phyloP scores from a whole-genome alignment of 129 eudicot genomes.

The Arctium minus region DNA sequence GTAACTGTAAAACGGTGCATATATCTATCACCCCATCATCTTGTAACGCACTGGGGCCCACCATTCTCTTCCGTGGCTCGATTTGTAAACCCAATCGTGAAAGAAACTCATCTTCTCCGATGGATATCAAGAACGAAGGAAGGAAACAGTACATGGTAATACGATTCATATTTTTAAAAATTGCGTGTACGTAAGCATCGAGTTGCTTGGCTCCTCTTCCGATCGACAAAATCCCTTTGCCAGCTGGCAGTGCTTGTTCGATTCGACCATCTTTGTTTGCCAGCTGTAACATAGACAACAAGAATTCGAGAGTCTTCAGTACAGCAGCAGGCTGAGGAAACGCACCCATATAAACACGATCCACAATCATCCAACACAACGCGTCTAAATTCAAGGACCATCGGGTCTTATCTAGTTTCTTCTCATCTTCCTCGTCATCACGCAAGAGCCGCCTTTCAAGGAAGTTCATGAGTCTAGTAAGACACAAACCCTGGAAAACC shows the following conservation, averaged over 20 bases:
- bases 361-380: constrained; percentile 80
- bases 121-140: constrained; percentile 65
- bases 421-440: constrained; percentile 90
- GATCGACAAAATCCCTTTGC: constrained; percentile 80
- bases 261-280: constrained; percentile 97
- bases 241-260: constrained; percentile 72
- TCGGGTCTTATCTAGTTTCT: constrained; percentile 82
- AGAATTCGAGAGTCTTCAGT: constrained; percentile 74
- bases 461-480: constrained; percentile 86
- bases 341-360: constrained; percentile 96
- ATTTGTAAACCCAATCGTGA: constrained; percentile 66
- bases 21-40: constrained; percentile 74
- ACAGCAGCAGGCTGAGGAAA: constrained; percentile 92
- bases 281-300: constrained; percentile 89
- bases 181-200: constrained; percentile 67
- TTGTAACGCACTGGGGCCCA: constrained; percentile 16
- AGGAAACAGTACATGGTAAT: constrained; percentile 80
- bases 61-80: constrained; percentile 46
- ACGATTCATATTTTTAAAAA: constrained; percentile 78
- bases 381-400: constrained; percentile 92
- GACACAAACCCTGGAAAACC: constrained; percentile 97
- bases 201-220: constrained; percentile 81
- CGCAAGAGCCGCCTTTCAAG: constrained; percentile 92
- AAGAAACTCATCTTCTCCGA: constrained; percentile 89
- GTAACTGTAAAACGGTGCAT: constrained; percentile 74